Evolutionary conservation across 1,284 basidiomycete species (phyloP).

Genomic region (Puccinia polysora): DNA sequence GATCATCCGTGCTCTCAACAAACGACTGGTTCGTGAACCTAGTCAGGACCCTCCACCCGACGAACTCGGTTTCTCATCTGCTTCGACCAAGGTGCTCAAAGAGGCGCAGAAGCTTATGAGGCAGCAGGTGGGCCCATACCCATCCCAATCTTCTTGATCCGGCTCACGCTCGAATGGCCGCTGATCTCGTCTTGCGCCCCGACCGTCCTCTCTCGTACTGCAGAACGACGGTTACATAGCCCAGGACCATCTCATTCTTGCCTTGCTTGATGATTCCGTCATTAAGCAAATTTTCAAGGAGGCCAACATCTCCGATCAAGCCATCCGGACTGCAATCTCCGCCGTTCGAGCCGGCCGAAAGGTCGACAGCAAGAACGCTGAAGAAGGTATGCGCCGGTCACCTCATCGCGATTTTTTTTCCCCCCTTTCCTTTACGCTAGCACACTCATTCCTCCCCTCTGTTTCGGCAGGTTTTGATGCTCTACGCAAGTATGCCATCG

Average conservation of each 20-base stretch:
- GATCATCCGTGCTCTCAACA: slow-evolving; percentile 53
- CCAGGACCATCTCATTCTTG: slow-evolving; percentile 74
- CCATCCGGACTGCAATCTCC: slow-evolving; percentile 72
- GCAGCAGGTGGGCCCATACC: slow-evolving; percentile 59
- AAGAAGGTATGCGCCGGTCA: slow-evolving; percentile 66
- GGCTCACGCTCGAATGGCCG: not conserved
- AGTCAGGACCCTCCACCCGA: slow-evolving; percentile 79
- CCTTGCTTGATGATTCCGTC: slow-evolving; percentile 64
- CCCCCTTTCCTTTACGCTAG: too few species aligned
- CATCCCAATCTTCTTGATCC: not conserved
- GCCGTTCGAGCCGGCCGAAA: slow-evolving; percentile 73
- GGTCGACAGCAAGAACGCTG: slow-evolving; percentile 73
- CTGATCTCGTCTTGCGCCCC: too few species aligned
- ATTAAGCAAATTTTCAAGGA: slow-evolving; percentile 69
- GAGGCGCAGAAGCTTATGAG: slow-evolving; percentile 77
- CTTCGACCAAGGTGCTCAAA: slow-evolving; percentile 65
- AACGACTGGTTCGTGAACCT: slow-evolving; percentile 61
- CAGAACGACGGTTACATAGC: slow-evolving; percentile 85
- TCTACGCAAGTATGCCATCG: slow-evolving; percentile 54
- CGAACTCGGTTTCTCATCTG: slow-evolving; percentile 65
- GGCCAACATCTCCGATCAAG: slow-evolving; percentile 65
- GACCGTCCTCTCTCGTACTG: not conserved
- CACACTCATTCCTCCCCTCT: too few species aligned
- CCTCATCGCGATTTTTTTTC: too few species aligned
- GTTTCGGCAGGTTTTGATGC: slow-evolving; percentile 53